Percentiles rank a stretch among this genome's conserved stretches.
phyloP scores from a whole-genome alignment of 306 rosid genomes.

The Cicer yamashitae region DNA sequence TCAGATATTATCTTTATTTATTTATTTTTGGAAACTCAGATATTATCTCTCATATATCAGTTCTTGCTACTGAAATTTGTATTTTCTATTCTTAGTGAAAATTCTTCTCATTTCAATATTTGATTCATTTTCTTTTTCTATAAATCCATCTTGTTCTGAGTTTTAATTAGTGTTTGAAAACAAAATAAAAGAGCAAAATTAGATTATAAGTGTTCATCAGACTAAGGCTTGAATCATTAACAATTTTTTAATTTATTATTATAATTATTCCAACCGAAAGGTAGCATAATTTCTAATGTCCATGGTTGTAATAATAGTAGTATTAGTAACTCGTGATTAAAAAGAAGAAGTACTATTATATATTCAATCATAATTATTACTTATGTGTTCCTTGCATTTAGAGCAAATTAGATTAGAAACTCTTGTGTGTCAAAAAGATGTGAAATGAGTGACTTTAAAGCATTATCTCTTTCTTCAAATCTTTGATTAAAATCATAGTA shows the following conservation, averaged over 20 bases:
- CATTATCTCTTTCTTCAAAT: conserved; percentile 46
- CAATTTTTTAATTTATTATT: conserved; percentile 7
- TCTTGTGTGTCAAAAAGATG: conserved; percentile 40
- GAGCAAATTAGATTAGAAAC: conserved; percentile 37
- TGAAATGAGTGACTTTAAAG: conserved; percentile 75
- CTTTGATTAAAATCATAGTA: conserved; percentile 57
- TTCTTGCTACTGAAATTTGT: conserved; percentile 16
- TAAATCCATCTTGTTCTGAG: background rate
- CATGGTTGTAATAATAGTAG: conserved; percentile 43
- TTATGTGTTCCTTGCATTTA: conserved; percentile 52
- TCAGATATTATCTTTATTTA: background rate
- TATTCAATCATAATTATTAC: conserved; percentile 5
- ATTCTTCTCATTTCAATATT: conserved; percentile 24
- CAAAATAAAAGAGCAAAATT: background rate
- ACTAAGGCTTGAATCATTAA: background rate
- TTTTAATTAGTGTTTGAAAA: background rate
- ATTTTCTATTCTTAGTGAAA: conserved; percentile 7
- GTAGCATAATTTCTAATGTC: background rate
- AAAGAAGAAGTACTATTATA: conserved; percentile 9
- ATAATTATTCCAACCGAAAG: background rate
- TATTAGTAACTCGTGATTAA: conserved; percentile 42
- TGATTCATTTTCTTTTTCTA: background rate
- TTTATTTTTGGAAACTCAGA: background rate
- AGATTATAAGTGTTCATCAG: background rate
- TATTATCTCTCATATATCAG: background rate